Evolutionary conservation across 345 rosid species (phyloP).

Genomic region (Punica granatum): DNA sequence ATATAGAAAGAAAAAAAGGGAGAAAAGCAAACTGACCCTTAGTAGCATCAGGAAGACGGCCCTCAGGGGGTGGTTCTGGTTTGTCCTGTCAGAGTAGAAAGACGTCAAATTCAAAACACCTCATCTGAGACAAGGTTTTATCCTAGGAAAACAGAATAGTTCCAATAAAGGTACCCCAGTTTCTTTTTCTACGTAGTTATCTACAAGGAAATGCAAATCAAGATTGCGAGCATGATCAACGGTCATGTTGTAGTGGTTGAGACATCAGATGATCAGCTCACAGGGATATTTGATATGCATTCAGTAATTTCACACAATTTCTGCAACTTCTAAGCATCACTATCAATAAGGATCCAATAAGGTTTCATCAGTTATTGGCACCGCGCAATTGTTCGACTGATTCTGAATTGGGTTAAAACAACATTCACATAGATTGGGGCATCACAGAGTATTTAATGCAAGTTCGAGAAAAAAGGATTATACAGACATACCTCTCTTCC

Average conservation of each 20-base stretch:
- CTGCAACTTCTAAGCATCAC: background rate
- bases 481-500: slow-evolving; percentile 66
- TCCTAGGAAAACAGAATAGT: too few species aligned
- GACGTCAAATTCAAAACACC: too few species aligned
- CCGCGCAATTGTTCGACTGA: background rate
- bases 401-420: background rate
- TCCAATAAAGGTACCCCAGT: too few species aligned
- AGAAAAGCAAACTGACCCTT: slow-evolving; percentile 38
- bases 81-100: slow-evolving; percentile 52
- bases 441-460: background rate
- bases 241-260: too few species aligned
- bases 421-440: background rate
- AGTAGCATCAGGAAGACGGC: slow-evolving; percentile 94
- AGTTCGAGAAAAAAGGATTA: too few species aligned
- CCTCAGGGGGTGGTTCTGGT: slow-evolving; percentile 87
- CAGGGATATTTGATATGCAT: background rate
- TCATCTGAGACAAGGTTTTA: too few species aligned
- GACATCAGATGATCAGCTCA: too few species aligned
- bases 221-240: too few species aligned
- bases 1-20: background rate
- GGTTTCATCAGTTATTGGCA: background rate
- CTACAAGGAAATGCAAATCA: too few species aligned
- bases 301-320: background rate
- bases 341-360: background rate
- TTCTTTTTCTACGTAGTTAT: too few species aligned